Evolutionary conservation across 1,284 basidiomycete genomes (phyloP).

Genomic region (Termitomyces sp.): DNA sequence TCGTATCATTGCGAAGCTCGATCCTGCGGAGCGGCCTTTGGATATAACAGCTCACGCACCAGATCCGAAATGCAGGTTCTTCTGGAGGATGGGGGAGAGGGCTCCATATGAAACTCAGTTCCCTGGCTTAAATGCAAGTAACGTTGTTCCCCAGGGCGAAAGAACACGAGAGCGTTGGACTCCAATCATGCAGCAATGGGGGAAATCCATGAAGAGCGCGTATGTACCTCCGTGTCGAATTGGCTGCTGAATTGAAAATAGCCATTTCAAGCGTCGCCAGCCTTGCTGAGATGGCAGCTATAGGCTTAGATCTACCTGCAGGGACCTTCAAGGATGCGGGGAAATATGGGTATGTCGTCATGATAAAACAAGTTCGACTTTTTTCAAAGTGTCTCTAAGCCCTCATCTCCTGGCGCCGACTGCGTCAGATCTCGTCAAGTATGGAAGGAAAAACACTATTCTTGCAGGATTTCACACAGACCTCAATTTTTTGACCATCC

Average conservation of each 20-base stretch:
- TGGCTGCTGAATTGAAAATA: background rate
- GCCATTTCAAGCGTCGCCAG: conserved; percentile 57
- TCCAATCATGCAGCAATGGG: conserved; percentile 76
- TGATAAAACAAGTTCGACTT: background rate
- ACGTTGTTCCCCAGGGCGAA: conserved; percentile 68
- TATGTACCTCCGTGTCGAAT: conserved; percentile 31
- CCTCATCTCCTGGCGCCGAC: conserved; percentile 89
- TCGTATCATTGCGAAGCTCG: conserved; percentile 64
- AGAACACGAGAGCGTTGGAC: conserved; percentile 59
- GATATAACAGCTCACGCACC: conserved; percentile 75
- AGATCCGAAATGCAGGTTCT: conserved; percentile 91
- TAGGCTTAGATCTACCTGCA: conserved; percentile 71
- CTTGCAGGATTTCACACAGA: conserved; percentile 90
- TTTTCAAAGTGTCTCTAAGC: conserved; percentile 31
- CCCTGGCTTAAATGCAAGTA: conserved; percentile 70
- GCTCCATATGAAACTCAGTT: conserved; percentile 78
- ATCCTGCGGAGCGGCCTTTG: conserved; percentile 73
- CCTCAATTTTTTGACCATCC: conserved; percentile 82
- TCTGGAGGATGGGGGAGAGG: conserved; percentile 78
- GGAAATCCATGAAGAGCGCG: conserved; percentile 79
- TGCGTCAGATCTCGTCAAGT: conserved; percentile 80
- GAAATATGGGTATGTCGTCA: conserved; percentile 62
- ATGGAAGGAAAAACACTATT: conserved; percentile 72
- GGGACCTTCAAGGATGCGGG: conserved; percentile 73
- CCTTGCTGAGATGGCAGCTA: conserved; percentile 77